Evolutionary conservation across 2,329 filamentous ascomycete genomes (phyloP).

Genomic region (Talaromyces sp.): DNA sequence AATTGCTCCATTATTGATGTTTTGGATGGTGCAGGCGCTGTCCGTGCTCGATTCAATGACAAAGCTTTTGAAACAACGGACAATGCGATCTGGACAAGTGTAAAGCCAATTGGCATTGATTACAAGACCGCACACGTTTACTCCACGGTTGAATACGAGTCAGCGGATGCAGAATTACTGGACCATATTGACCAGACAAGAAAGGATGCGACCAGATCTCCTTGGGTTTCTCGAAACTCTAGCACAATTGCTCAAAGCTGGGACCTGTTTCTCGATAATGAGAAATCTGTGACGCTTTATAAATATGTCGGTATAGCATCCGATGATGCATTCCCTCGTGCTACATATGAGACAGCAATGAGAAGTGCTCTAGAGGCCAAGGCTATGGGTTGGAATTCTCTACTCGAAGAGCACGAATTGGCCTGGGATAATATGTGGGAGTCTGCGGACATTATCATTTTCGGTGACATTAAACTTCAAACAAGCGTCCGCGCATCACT

Average conservation of each 20-base stretch:
- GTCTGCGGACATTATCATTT: slow-evolving; percentile 50
- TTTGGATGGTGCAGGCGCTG: slow-evolving; percentile 16
- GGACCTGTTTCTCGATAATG: slow-evolving; percentile 10
- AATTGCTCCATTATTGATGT: slow-evolving; percentile 14
- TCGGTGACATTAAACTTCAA: slow-evolving; percentile 15
- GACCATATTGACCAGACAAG: not conserved
- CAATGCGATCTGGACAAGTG: slow-evolving; percentile 17
- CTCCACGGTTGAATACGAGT: slow-evolving; percentile 8
- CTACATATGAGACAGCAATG: slow-evolving; percentile 17
- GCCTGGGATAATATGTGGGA: slow-evolving; percentile 50
- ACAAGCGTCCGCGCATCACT: slow-evolving; percentile 13
- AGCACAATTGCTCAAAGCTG: slow-evolving; percentile 18
- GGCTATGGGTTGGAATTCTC: slow-evolving; percentile 32
- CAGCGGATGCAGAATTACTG: not conserved
- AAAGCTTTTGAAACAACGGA: slow-evolving; percentile 9
- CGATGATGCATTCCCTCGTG: slow-evolving; percentile 54
- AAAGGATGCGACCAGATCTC: slow-evolving; percentile 6
- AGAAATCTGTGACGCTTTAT: slow-evolving; percentile 48
- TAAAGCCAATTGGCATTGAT: slow-evolving; percentile 13
- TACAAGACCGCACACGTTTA: slow-evolving; percentile 12
- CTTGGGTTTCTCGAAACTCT: slow-evolving; percentile 12
- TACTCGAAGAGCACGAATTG: slow-evolving; percentile 51
- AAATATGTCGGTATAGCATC: slow-evolving; percentile 65
- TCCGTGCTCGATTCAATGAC: slow-evolving; percentile 12
- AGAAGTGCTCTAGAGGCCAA: slow-evolving; percentile 38